Conservation (phyloP, 306 rosid species). For the Acacia crassicarpa region DNA sequence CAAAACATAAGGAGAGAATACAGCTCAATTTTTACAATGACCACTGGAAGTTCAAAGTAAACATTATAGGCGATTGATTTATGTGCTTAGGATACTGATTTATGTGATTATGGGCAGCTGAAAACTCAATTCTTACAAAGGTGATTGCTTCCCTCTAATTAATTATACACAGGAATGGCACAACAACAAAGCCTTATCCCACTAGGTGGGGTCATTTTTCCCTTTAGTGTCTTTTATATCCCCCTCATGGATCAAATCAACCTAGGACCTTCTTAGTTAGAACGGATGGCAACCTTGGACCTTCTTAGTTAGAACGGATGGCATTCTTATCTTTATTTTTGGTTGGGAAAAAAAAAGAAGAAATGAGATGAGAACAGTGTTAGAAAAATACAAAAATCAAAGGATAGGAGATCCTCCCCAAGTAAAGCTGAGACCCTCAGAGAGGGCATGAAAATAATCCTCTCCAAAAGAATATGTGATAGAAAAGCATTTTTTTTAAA, state of each 20-base stretch:
- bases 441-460: background rate
- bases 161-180: background rate
- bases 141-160: background rate
- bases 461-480: background rate
- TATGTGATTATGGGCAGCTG: background rate
- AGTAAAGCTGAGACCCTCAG: background rate
- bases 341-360: background rate
- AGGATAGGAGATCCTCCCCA: background rate
- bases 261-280: background rate
- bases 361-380: background rate
- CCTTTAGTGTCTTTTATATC: background rate
- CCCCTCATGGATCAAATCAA: background rate
- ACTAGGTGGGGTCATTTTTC: background rate
- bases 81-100: background rate
- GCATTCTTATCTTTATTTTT: background rate
- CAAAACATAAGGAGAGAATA: background rate
- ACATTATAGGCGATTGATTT: background rate
- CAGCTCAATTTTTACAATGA: background rate
- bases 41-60: background rate
- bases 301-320: constrained; percentile 7
- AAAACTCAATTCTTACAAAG: background rate
- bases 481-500: background rate
- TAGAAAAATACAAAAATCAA: background rate
- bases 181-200: background rate
- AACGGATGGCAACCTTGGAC: background rate